Evolutionary conservation across 1,284 basidiomycete genomes (phyloP).

Genomic region (Ustilago nuda): DNA sequence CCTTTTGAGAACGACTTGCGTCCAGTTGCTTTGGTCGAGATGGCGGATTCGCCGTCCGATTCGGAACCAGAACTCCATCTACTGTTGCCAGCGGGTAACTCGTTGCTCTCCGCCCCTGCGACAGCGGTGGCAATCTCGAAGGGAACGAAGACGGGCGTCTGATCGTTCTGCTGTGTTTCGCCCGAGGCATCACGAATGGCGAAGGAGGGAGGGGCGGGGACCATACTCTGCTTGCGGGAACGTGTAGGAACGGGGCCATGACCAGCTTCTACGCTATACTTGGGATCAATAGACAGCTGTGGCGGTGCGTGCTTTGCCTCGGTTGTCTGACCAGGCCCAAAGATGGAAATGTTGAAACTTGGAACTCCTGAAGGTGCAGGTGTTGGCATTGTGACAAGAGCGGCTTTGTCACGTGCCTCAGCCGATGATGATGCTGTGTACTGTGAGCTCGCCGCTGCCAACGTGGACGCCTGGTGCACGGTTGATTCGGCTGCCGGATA

Average conservation of each 20-base stretch:
- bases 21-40: conserved; percentile 20
- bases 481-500: not conserved
- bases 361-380: conserved; percentile 17
- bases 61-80: conserved; percentile 62
- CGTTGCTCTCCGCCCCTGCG: conserved; percentile 12
- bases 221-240: conserved; percentile 38
- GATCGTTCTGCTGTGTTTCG: not conserved
- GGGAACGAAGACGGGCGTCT: not conserved
- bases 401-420: not conserved
- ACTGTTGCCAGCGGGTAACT: conserved; percentile 26
- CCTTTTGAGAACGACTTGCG: conserved; percentile 41
- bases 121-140: conserved; percentile 14
- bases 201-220: conserved; percentile 40
- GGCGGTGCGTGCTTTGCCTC: not conserved
- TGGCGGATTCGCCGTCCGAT: conserved; percentile 37
- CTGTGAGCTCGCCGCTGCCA: not conserved
- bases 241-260: not conserved
- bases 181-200: conserved; percentile 29
- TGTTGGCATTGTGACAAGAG: conserved; percentile 1
- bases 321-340: conserved; percentile 15
- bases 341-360: conserved; percentile 37
- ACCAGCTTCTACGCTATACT: not conserved
- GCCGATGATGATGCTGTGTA: not conserved
- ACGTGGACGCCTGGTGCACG: not conserved
- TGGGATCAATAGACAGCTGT: conserved; percentile 4